These are phyloP conservation scores for Canavalia ensiformis DNA, from an alignment of 306 rosid genomes.

Conservation along the genomic window DNA sequence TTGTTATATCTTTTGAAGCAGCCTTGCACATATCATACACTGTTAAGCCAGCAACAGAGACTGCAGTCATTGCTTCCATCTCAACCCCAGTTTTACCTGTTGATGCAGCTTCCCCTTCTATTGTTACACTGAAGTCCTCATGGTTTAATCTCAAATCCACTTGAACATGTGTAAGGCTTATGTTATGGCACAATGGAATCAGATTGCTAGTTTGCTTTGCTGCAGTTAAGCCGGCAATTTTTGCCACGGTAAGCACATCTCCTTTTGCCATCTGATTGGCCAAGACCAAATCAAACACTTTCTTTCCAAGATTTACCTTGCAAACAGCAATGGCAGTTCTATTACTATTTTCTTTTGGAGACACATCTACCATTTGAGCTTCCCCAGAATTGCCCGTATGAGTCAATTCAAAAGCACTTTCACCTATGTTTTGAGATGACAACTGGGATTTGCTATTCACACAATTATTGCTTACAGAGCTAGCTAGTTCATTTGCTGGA, in stretches of 20 bases:
- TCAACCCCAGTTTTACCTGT: constrained; percentile 78
- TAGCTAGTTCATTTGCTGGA: constrained; percentile 57
- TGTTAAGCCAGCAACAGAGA: constrained; percentile 78
- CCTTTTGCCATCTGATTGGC: constrained; percentile 77
- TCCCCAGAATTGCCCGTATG: constrained; percentile 76
- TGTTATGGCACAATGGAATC: constrained; percentile 89
- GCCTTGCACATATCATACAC: constrained; percentile 97
- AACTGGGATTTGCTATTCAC: constrained; percentile 48
- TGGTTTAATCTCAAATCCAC: constrained; percentile 73
- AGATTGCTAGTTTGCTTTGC: constrained; percentile 88
- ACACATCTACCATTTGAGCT: constrained; percentile 97
- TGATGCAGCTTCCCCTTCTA: constrained; percentile 84
- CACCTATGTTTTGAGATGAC: constrained; percentile 44
- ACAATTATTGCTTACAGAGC: constrained; percentile 50
- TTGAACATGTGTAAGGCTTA: constrained; percentile 69
- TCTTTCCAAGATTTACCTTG: constrained; percentile 89
- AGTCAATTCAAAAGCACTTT: constrained; percentile 59
- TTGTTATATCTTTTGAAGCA: constrained; percentile 77
- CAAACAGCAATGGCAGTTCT: constrained; percentile 80
- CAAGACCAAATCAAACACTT: constrained; percentile 80
- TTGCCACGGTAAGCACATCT: constrained; percentile 87
- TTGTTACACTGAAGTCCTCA: constrained; percentile 68
- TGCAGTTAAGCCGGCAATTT: constrained; percentile 88
- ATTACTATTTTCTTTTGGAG: constrained; percentile 72
- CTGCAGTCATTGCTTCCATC: constrained; percentile 97